Conservation (phyloP, 176 grass and related monocot genomes). For the Avena insularis region DNA sequence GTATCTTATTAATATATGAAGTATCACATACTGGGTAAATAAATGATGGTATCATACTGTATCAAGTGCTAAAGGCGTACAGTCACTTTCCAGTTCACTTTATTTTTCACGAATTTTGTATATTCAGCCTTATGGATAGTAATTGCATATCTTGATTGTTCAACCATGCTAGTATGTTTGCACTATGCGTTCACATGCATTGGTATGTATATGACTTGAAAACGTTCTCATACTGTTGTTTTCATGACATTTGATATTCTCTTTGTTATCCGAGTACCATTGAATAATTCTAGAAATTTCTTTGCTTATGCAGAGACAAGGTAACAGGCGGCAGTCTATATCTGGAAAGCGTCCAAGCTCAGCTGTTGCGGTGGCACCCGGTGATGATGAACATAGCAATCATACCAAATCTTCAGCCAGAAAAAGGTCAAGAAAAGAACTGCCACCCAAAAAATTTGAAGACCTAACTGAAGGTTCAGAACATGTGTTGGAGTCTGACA, state of each 20-base stretch:
- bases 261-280: constrained; percentile 15
- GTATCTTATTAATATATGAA: not conserved
- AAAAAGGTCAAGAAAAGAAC: constrained; percentile 49
- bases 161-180: constrained; percentile 31
- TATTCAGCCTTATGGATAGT: not conserved
- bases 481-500: constrained; percentile 31
- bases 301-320: constrained; percentile 39
- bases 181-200: constrained; percentile 16
- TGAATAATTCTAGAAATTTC: not conserved
- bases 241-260: constrained; percentile 1
- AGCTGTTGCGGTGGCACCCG: constrained; percentile 42
- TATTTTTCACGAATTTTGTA: not conserved
- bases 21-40: not conserved
- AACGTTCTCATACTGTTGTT: constrained; percentile 14
- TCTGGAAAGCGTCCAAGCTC: constrained; percentile 41
- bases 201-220: constrained; percentile 10
- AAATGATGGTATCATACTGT: not conserved
- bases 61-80: not conserved
- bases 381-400: constrained; percentile 37
- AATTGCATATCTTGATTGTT: constrained; percentile 30
- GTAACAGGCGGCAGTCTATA: constrained; percentile 38
- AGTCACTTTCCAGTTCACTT: not conserved
- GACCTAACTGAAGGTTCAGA: constrained; percentile 15
- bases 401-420: constrained; percentile 13
- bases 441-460: not conserved